Evolutionary conservation across 306 rosid species (phyloP).

Genomic region (Rosa persica): DNA sequence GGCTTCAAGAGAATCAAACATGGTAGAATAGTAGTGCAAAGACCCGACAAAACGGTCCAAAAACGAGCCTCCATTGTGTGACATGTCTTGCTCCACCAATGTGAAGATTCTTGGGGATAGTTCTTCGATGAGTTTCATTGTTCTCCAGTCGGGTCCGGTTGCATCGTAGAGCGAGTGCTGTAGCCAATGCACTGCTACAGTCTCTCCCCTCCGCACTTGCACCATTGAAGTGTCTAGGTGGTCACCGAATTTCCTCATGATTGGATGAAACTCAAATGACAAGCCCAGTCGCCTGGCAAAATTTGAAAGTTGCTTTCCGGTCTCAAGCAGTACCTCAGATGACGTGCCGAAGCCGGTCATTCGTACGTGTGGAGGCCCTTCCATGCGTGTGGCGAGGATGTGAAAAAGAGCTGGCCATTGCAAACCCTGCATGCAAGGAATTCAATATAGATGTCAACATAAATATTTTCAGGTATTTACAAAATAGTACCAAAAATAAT

Average conservation of each 20-base stretch:
- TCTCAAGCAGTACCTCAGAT: conserved; percentile 57
- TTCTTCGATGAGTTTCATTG: conserved; percentile 51
- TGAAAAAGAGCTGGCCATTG: conserved; percentile 94
- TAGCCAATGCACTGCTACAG: conserved; percentile 77
- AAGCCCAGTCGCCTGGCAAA: conserved; percentile 66
- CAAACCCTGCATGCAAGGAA: conserved; percentile 38
- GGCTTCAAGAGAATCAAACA: conserved; percentile 77
- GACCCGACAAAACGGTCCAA: conserved; percentile 86
- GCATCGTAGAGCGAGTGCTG: conserved; percentile 72
- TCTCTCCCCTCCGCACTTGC: conserved; percentile 46
- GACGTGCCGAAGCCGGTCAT: conserved; percentile 73
- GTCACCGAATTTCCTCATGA: conserved; percentile 52
- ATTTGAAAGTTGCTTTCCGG: conserved; percentile 63
- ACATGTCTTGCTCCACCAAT: conserved; percentile 76
- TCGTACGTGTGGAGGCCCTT: conserved; percentile 58
- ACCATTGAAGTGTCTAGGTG: conserved; percentile 45
- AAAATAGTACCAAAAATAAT: not conserved
- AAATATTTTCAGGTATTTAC: not conserved
- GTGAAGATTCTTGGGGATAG: conserved; percentile 67
- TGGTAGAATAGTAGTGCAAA: conserved; percentile 79
- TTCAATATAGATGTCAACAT: not conserved
- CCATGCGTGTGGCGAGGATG: conserved; percentile 62
- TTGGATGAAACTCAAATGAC: conserved; percentile 61
- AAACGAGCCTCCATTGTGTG: conserved; percentile 56
- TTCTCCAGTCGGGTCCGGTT: conserved; percentile 74